Percentiles rank a stretch among this genome's conserved stretches.
These are phyloP conservation scores for Knoxia roxburghii DNA, from an alignment of 257 asterid genomes.

Conservation along the genomic window DNA sequence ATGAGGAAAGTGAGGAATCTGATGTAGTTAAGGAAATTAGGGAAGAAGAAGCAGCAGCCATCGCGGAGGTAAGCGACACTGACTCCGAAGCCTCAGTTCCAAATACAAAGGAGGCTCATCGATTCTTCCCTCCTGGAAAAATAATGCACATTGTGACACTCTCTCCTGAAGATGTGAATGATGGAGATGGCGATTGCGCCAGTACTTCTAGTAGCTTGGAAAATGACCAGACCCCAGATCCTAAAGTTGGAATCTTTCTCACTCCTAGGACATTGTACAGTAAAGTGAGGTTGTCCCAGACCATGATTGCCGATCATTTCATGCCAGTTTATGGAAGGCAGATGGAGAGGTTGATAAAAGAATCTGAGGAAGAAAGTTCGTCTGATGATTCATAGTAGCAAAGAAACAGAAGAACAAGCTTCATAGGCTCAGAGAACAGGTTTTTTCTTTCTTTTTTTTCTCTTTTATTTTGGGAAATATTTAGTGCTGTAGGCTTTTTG, in stretches of 20 bases:
- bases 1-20: slow-evolving; percentile 36
- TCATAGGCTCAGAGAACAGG: slow-evolving; percentile 8
- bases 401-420: slow-evolving; percentile 24
- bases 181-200: slow-evolving; percentile 28
- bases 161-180: slow-evolving; percentile 31
- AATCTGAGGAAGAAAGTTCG: slow-evolving; percentile 47
- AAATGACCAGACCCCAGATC: slow-evolving; percentile 27
- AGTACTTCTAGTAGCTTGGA: slow-evolving; percentile 28
- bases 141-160: slow-evolving; percentile 88
- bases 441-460: too few relatives aligned
- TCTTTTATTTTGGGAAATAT: slow-evolving; percentile 4
- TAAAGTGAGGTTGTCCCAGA: slow-evolving; percentile 78
- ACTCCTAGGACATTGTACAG: slow-evolving; percentile 72
- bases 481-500: background rate
- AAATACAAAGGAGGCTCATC: slow-evolving; percentile 68
- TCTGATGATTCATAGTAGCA: slow-evolving; percentile 12
- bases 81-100: slow-evolving; percentile 45
- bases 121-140: slow-evolving; percentile 87
- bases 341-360: slow-evolving; percentile 66
- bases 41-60: slow-evolving; percentile 81
- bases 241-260: slow-evolving; percentile 59
- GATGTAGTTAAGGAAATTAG: slow-evolving; percentile 58
- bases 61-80: slow-evolving; percentile 54
- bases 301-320: slow-evolving; percentile 90
- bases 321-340: slow-evolving; percentile 90